Percentiles rank a stretch among this genome's conserved stretches.
These are phyloP conservation scores for Colletotrichum theobromicola DNA, from an alignment of 2,329 filamentous ascomycete species.

Conservation along the genomic window DNA sequence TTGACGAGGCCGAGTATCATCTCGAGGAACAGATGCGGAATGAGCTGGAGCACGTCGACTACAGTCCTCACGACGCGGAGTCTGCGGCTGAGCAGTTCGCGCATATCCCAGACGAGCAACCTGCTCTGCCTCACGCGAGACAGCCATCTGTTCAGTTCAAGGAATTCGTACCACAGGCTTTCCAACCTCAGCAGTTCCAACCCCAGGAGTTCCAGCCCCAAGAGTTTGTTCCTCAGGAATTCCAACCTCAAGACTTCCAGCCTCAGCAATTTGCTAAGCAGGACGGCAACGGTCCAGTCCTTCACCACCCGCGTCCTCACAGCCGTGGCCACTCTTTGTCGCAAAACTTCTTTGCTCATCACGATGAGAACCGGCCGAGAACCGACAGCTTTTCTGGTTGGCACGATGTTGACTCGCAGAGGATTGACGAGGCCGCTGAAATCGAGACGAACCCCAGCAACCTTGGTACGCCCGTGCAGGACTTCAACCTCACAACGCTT, in stretches of 20 bases:
- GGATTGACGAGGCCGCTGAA: slow-evolving; percentile 64
- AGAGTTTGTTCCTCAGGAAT: slow-evolving; percentile 43
- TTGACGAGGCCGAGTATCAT: slow-evolving; percentile 86
- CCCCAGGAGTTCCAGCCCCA: neutral
- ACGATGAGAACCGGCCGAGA: slow-evolving; percentile 45
- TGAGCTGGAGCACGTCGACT: slow-evolving; percentile 79
- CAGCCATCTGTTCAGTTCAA: slow-evolving; percentile 54
- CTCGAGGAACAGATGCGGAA: slow-evolving; percentile 80
- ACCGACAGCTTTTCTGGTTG: slow-evolving; percentile 41
- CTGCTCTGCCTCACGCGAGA: slow-evolving; percentile 38
- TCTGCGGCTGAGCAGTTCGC: slow-evolving; percentile 20
- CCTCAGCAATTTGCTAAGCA: slow-evolving; percentile 59
- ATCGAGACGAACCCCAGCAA: slow-evolving; percentile 78
- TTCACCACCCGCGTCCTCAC: slow-evolving; percentile 78
- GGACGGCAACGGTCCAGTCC: slow-evolving; percentile 57
- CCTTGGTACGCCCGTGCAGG: slow-evolving; percentile 66
- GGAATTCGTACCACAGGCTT: slow-evolving; percentile 24
- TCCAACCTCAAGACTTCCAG: slow-evolving; percentile 18
- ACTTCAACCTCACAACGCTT: slow-evolving; percentile 49
- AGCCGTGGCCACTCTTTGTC: slow-evolving; percentile 75
- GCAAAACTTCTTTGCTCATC: slow-evolving; percentile 67
- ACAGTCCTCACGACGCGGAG: slow-evolving; percentile 66
- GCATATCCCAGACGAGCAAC: slow-evolving; percentile 10
- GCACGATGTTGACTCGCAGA: slow-evolving; percentile 43
- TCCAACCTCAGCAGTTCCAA: neutral